Evolutionary conservation across 148 eudicot species (phyloP), one percentile per base, ranked within the genome.

Genomic region (Dianthus caryophyllus): DNA sequence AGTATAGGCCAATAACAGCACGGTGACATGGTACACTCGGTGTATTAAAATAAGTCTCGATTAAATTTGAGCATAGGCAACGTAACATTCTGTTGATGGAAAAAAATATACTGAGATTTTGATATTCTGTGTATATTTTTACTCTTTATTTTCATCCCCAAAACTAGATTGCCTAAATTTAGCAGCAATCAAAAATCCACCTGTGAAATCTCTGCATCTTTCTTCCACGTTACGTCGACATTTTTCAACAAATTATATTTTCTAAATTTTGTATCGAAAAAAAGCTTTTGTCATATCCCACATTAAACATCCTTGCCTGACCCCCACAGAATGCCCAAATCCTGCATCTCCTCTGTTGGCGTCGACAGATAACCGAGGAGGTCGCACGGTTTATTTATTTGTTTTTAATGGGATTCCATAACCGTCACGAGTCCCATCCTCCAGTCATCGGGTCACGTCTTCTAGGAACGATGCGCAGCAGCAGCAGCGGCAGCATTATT

Each of bases 401-500:
- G 74, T 60, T 38, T 24, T 47, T 48, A 21, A 82, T 82, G 86
- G 84, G 75, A 24, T 68, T 69, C 54, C 74, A 77, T 17, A 70
- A 43, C 61, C 82, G 76, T 59, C 73, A 72, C n/a, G 84, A 84
- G 29, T 76, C 79, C 31, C 76, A 65, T 46, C 77, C 73, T 15
- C 65, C 20, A 21, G 9, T 18, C 38, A 27, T 76, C 0, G 58
- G 38, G 17, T 65, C 57, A 21, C 65, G 29, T 22, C 72, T 30
- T 15, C 43, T 30, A 11, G 46, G 61, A 2, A 49, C 75, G 10
- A 39, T 68, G 10, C 55, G 50, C 11, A 49, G 27, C 26, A 36
- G 16, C 43, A 70, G 53, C 68, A 61, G 2, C 24, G 61, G 53
- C 68, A 61, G 2, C 24, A 53, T 6, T 39, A 65, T 0, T 36